Conservation (phyloP, 2,329 filamentous ascomycete species). For the Fusarium nisikadoi region DNA sequence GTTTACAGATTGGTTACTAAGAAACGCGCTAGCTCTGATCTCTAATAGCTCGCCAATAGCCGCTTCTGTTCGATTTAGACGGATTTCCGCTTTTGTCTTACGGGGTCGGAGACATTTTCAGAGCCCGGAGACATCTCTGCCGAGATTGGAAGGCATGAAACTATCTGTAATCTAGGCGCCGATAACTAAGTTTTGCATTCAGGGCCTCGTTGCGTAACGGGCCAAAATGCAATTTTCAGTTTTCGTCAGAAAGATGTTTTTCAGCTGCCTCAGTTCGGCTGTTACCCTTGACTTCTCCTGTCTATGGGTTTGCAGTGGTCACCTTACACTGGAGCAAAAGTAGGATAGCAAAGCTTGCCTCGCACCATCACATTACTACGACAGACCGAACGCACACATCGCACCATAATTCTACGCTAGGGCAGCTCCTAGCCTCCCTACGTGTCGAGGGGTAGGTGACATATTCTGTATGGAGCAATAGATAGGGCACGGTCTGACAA, state of each 20-base stretch:
- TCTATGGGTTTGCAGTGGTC: background rate
- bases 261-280: conserved; percentile 6
- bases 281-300: background rate
- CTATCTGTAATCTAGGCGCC: conserved; percentile 2
- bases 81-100: conserved; percentile 42
- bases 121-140: conserved; percentile 11
- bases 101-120: conserved; percentile 3
- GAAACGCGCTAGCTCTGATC: conserved; percentile 24
- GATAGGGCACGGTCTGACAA: background rate
- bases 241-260: background rate
- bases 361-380: conserved; percentile 6
- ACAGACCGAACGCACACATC: background rate
- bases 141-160: conserved; percentile 25
- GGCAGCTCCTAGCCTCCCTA: conserved; percentile 11
- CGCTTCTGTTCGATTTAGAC: conserved; percentile 32
- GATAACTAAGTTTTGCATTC: background rate
- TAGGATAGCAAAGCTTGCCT: background rate
- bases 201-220: background rate
- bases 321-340: background rate
- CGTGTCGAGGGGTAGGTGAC: conserved; percentile 5
- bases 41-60: conserved; percentile 35
- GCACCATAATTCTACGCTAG: conserved; percentile 28
- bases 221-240: background rate
- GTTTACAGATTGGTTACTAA: conserved; percentile 21
- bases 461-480: background rate